phyloP scores from a whole-genome alignment of 2,329 filamentous ascomycete genomes.

The Fusarium penzigii region DNA sequence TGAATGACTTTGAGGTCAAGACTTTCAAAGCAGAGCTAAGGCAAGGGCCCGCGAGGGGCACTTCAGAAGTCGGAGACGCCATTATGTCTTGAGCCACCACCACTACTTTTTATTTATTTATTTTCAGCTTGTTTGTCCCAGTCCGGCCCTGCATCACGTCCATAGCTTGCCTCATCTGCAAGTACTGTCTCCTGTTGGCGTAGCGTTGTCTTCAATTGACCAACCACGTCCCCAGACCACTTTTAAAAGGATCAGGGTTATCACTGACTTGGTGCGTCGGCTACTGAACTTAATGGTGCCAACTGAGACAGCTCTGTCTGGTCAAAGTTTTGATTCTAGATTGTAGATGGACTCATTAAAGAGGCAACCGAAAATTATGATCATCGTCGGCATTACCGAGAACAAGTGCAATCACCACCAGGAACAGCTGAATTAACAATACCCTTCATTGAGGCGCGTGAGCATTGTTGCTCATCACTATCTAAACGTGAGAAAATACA shows the following conservation, averaged over 20 bases:
- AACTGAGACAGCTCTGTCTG: too few species aligned
- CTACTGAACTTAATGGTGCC: too few species aligned
- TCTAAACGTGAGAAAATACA: slow-evolving; percentile 15
- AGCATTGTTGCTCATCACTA: slow-evolving; percentile 16
- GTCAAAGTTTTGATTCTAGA: too few species aligned
- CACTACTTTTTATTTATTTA: neutral
- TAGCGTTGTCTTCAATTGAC: too few species aligned
- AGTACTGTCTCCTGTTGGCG: too few species aligned
- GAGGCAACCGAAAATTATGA: too few species aligned
- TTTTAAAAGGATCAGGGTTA: too few species aligned
- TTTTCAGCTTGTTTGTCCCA: neutral
- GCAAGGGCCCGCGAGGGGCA: slow-evolving; percentile 3
- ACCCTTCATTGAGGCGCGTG: slow-evolving; percentile 7
- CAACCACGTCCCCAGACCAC: too few species aligned
- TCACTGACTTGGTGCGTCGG: too few species aligned
- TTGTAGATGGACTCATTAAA: too few species aligned
- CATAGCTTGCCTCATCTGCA: too few species aligned
- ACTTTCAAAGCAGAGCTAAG: neutral
- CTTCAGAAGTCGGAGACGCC: neutral
- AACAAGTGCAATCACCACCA: neutral
- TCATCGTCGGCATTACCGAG: too few species aligned
- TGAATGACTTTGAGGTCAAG: neutral
- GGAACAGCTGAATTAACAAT: neutral
- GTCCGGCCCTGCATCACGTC: neutral
- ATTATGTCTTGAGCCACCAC: slow-evolving; percentile 1